A percentile compares a stretch with the other conserved stretches of the same genome.
phyloP scores from a whole-genome alignment of 2,329 filamentous ascomycete genomes.

The Colletotrichum simmondsii region DNA sequence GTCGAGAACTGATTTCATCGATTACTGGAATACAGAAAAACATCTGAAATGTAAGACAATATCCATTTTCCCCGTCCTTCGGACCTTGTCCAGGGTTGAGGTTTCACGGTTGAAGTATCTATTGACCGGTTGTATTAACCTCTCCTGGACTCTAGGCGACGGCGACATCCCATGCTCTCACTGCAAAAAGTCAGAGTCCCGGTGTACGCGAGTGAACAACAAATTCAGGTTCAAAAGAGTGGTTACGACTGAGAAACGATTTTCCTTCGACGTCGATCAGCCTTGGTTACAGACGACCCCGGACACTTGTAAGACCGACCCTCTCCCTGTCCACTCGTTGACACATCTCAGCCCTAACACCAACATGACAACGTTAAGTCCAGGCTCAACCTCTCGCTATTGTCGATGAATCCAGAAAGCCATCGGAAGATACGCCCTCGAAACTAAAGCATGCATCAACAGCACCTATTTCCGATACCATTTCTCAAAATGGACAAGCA shows the following conservation, averaged over 20 bases:
- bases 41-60: slow-evolving; percentile 10
- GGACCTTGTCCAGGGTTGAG: too few species aligned
- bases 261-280: slow-evolving; percentile 12
- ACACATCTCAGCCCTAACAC: too few species aligned
- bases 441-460: not conserved
- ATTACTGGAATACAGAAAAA: not conserved
- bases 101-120: too few species aligned
- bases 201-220: slow-evolving; percentile 8
- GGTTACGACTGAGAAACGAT: slow-evolving; percentile 1
- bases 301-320: not conserved
- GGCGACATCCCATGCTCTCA: slow-evolving; percentile 11
- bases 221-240: slow-evolving; percentile 19
- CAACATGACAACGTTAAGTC: not conserved
- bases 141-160: not conserved
- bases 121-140: too few species aligned
- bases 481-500: not conserved
- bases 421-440: not conserved
- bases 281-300: slow-evolving; percentile 4
- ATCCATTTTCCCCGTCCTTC: not conserved
- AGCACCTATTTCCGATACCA: not conserved
- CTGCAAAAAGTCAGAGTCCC: slow-evolving; percentile 12
- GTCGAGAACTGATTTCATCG: not conserved
- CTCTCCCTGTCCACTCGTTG: too few species aligned
- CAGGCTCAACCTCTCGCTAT: not conserved
- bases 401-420: not conserved